These are phyloP conservation scores for Phytophthora brassicae DNA, from an alignment of 352 stramenopile species.

Conservation along the genomic window DNA sequence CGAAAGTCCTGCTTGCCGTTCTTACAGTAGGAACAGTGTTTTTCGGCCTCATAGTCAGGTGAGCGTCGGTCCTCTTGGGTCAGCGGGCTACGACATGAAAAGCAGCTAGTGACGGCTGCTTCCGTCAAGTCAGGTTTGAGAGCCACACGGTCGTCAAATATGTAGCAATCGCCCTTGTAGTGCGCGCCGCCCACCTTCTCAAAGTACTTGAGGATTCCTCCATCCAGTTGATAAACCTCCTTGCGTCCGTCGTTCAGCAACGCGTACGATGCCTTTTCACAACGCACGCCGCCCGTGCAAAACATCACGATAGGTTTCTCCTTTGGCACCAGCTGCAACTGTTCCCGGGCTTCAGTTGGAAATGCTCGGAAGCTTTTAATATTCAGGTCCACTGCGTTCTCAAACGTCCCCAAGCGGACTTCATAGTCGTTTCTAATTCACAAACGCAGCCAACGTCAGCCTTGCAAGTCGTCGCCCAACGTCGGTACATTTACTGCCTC, in stretches of 20 bases:
- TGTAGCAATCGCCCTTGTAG: conserved; percentile 78
- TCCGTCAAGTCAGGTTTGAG: conserved; percentile 63
- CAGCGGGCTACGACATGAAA: conserved; percentile 57
- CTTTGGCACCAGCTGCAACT: conserved; percentile 56
- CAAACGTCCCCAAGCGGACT: conserved; percentile 71
- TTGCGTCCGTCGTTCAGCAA: conserved; percentile 56
- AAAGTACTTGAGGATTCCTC: conserved; percentile 83
- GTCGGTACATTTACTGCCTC: not conserved
- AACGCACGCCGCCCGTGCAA: conserved; percentile 74
- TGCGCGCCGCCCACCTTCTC: conserved; percentile 67
- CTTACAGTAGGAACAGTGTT: conserved; percentile 62
- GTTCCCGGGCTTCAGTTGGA: conserved; percentile 36
- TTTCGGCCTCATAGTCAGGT: conserved; percentile 38
- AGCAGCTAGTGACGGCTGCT: conserved; percentile 45
- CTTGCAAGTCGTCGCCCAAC: not conserved
- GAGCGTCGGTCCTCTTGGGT: conserved; percentile 52
- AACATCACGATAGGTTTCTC: conserved; percentile 83
- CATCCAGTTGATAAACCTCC: conserved; percentile 73
- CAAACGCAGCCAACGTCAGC: conserved; percentile 13
- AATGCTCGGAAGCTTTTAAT: conserved; percentile 77
- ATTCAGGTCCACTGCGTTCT: conserved; percentile 66
- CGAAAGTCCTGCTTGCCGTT: conserved; percentile 55
- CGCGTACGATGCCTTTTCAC: conserved; percentile 72
- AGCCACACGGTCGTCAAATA: conserved; percentile 77
- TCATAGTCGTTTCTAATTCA: conserved; percentile 70